phyloP scores from a whole-genome alignment of 2,329 filamentous ascomycete species.

The Cordyceps militaris region DNA sequence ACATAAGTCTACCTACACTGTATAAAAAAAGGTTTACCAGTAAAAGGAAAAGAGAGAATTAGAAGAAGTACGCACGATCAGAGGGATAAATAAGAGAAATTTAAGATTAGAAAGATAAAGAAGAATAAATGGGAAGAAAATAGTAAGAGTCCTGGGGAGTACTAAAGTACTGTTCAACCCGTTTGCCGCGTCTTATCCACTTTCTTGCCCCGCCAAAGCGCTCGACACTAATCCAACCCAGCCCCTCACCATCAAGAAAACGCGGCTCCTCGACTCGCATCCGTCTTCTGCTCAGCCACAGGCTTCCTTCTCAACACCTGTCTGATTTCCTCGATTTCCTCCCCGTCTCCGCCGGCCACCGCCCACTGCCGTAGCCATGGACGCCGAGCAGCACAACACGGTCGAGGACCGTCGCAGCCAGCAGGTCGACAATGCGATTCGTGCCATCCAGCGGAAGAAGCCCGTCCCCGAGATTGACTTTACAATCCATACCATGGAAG shows the following conservation, averaged over 20 bases:
- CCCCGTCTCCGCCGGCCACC: neutral
- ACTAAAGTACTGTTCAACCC: too few relatives aligned
- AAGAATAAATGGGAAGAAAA: too few relatives aligned
- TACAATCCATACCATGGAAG: slow-evolving; percentile 96
- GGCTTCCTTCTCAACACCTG: neutral
- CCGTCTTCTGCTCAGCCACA: neutral
- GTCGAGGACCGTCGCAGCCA: slow-evolving; percentile 43
- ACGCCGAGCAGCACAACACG: slow-evolving; percentile 34
- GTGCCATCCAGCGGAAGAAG: slow-evolving; percentile 90
- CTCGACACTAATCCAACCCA: too few relatives aligned
- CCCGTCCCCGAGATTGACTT: slow-evolving; percentile 97
- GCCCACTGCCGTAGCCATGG: slow-evolving; percentile 35
- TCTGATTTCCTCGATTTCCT: neutral
- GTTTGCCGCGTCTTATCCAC: too few relatives aligned
- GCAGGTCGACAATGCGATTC: slow-evolving; percentile 82
- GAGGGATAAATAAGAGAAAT: too few relatives aligned
- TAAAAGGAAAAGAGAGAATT: too few relatives aligned
- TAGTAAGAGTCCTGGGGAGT: too few relatives aligned
- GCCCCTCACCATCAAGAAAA: slow-evolving; percentile 9
- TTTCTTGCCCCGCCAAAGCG: too few relatives aligned
- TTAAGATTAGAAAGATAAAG: too few relatives aligned
- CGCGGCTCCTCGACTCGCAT: neutral
- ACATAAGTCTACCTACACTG: too few relatives aligned
- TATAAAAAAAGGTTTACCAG: too few relatives aligned
- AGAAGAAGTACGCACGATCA: too few relatives aligned